Percentiles rank a stretch among this genome's conserved stretches.
These are phyloP conservation scores for Aspergillus pseudotamarii DNA, from an alignment of 2,329 filamentous ascomycete genomes.

Conservation along the genomic window DNA sequence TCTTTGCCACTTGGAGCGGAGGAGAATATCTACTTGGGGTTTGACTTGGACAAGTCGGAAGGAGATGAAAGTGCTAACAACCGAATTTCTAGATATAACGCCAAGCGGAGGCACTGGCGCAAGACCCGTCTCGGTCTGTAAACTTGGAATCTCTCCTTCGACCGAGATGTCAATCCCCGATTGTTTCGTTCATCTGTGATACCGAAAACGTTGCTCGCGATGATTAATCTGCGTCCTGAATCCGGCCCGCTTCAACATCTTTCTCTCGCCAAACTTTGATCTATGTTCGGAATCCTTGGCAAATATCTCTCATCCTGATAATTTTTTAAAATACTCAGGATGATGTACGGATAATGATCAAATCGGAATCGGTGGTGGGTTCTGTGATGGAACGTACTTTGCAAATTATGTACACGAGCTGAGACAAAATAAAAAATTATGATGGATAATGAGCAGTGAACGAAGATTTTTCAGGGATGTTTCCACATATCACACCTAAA, in stretches of 20 bases:
- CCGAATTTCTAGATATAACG: constrained; percentile 82
- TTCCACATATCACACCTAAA: background rate
- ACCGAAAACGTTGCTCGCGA: constrained; percentile 26
- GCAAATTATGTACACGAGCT: constrained; percentile 27
- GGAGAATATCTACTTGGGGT: background rate
- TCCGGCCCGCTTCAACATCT: constrained; percentile 21
- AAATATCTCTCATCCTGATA: constrained; percentile 9
- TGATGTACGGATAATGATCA: constrained; percentile 7
- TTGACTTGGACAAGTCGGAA: background rate
- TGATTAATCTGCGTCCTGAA: constrained; percentile 20
- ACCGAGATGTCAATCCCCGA: constrained; percentile 33
- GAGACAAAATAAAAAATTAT: constrained; percentile 27
- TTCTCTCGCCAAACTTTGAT: constrained; percentile 3
- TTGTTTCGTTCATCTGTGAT: constrained; percentile 32
- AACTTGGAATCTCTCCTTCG: constrained; percentile 52
- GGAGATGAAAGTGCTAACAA: constrained; percentile 15
- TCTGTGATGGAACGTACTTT: constrained; percentile 18
- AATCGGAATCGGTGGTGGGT: constrained; percentile 14
- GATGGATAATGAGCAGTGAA: constrained; percentile 27
- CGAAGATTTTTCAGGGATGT: constrained; percentile 4
- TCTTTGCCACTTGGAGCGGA: background rate
- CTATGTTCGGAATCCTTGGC: constrained; percentile 8
- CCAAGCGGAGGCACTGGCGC: constrained; percentile 99
- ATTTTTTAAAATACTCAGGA: constrained; percentile 4
- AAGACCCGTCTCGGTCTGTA: constrained; percentile 99